A percentile compares a stretch with the other conserved stretches of the same genome.
phyloP scores from a whole-genome alignment of 1,284 basidiomycete genomes.

The Leccinum insigne region DNA sequence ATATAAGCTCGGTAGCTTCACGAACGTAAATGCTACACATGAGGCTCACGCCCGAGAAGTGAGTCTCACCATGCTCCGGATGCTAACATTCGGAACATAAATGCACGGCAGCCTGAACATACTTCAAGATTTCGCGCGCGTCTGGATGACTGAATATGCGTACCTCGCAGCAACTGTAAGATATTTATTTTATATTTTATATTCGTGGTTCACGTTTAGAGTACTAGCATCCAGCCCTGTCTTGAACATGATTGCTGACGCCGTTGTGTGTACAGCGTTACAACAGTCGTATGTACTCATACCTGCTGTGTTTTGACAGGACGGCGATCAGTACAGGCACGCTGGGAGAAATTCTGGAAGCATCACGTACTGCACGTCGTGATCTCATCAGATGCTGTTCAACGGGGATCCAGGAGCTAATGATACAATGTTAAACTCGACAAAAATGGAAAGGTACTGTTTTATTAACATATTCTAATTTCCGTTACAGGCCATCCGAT shows the following conservation, averaged over 20 bases:
- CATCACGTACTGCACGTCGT: neutral
- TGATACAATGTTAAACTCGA: neutral
- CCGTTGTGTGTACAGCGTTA: neutral
- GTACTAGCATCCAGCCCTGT: too few relatives aligned
- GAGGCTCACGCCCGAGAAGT: neutral
- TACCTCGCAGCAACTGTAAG: too few relatives aligned
- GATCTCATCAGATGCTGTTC: too few relatives aligned
- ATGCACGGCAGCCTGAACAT: too few relatives aligned
- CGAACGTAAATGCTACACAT: too few relatives aligned
- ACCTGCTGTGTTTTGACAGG: neutral
- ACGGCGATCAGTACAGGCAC: neutral
- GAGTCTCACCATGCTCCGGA: neutral
- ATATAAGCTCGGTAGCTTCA: too few relatives aligned
- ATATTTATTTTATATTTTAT: too few relatives aligned
- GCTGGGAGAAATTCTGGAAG: neutral
- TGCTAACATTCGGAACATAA: too few relatives aligned
- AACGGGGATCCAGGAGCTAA: neutral
- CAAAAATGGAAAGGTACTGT: neutral
- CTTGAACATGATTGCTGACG: neutral
- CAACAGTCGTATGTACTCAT: neutral
- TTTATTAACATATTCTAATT: neutral
- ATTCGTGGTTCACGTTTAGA: too few relatives aligned
- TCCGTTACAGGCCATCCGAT: too few relatives aligned
- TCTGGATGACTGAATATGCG: too few relatives aligned
- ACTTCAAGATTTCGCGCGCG: too few relatives aligned